Percentiles rank a stretch among this genome's conserved stretches.
phyloP scores from a whole-genome alignment of 208 protist genomes.

The Acanthamoeba culbertsoni region DNA sequence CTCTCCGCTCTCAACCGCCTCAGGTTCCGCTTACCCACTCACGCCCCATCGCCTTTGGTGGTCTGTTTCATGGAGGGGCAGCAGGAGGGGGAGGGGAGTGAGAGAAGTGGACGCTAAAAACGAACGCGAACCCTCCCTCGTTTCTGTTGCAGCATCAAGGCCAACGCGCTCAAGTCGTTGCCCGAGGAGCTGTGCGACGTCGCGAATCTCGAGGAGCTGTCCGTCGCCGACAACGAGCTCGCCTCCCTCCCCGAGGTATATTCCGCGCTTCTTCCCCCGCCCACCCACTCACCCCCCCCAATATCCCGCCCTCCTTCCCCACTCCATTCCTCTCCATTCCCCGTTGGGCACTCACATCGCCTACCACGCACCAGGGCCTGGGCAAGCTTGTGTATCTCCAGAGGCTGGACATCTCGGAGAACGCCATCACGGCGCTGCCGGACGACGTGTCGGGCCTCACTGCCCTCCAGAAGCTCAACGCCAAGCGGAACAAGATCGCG shows the following conservation, averaged over 20 bases:
- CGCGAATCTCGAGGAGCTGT: not conserved
- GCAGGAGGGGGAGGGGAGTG: too few relatives aligned
- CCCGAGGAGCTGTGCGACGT: not conserved
- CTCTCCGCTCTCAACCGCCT: constrained; percentile 3
- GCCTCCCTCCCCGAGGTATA: not conserved
- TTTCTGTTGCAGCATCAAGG: not conserved
- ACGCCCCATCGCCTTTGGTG: not conserved
- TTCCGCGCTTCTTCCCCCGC: not conserved
- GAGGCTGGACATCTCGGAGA: constrained; percentile 1
- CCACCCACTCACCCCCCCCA: too few relatives aligned
- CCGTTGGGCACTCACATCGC: too few relatives aligned
- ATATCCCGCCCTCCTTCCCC: too few relatives aligned
- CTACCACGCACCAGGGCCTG: not conserved
- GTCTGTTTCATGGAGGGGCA: not conserved
- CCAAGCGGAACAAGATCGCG: not conserved
- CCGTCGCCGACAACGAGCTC: not conserved
- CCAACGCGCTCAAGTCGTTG: constrained; percentile 8
- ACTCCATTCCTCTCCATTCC: too few relatives aligned
- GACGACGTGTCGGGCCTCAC: not conserved
- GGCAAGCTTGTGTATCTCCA: constrained; percentile 19
- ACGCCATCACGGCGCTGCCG: constrained; percentile 44
- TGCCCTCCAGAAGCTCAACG: not conserved
- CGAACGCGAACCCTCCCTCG: not conserved
- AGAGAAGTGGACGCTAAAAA: not conserved
- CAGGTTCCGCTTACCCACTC: not conserved